Conservation (phyloP, 2,329 filamentous ascomycete species). For the Penicillium sp. region DNA sequence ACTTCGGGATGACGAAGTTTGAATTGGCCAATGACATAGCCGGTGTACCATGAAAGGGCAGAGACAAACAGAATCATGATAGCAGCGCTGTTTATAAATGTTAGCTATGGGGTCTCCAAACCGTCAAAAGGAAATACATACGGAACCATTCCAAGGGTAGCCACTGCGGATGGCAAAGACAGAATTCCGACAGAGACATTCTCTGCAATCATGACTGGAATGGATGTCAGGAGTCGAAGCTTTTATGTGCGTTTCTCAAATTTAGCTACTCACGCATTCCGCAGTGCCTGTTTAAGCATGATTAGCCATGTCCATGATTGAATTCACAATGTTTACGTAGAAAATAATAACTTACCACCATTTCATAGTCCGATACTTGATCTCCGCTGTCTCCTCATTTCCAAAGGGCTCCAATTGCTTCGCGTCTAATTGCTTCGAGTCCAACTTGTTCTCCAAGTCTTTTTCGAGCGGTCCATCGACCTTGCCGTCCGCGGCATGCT, state of each 20-base stretch:
- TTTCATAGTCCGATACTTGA: conserved; percentile 51
- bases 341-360: conserved; percentile 34
- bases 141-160: conserved; percentile 54
- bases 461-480: conserved; percentile 10
- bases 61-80: conserved; percentile 55
- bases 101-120: neutral
- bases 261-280: conserved; percentile 33
- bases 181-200: conserved; percentile 58
- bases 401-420: conserved; percentile 36
- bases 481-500: conserved; percentile 13
- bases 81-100: conserved; percentile 38
- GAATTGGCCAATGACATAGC: conserved; percentile 59
- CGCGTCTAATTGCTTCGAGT: conserved; percentile 15
- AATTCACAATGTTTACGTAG: neutral
- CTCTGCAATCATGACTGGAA: conserved; percentile 55
- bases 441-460: conserved; percentile 15
- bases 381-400: conserved; percentile 37
- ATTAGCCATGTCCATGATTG: conserved; percentile 6
- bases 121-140: conserved; percentile 22
- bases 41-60: conserved; percentile 56
- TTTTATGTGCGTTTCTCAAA: neutral
- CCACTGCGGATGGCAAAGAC: conserved; percentile 53
- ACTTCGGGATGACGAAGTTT: conserved; percentile 57
- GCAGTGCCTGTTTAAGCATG: conserved; percentile 26
- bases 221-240: conserved; percentile 6